Evolutionary conservation across 2,329 filamentous ascomycete species (phyloP).

Genomic region (Hypoxylon sp.): DNA sequence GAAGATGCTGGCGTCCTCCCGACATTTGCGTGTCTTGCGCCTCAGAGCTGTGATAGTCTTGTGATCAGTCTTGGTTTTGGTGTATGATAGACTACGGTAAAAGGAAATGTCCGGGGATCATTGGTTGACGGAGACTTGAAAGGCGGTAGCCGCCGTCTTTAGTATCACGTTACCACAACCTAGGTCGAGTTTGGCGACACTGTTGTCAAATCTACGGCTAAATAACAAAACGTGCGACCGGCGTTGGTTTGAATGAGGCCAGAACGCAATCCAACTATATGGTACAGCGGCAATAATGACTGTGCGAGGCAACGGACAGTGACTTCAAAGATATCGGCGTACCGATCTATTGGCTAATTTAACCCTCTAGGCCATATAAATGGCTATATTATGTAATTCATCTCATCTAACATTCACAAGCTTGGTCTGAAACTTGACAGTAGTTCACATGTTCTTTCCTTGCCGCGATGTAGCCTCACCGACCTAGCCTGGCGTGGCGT

Average conservation of each 20-base stretch:
- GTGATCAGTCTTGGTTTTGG: background rate
- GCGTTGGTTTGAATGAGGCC: background rate
- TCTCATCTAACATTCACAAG: background rate
- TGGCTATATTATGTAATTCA: background rate
- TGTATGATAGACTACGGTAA: background rate
- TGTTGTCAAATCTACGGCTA: background rate
- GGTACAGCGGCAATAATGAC: background rate
- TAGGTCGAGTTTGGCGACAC: background rate
- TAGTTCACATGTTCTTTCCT: too few species aligned
- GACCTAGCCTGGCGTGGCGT: background rate
- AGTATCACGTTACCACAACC: background rate
- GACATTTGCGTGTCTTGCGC: too few species aligned
- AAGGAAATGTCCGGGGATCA: background rate
- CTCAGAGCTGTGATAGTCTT: too few species aligned
- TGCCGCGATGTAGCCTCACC: too few species aligned
- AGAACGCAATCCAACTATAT: background rate
- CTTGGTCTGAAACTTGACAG: background rate
- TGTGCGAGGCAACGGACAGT: background rate
- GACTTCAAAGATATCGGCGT: background rate
- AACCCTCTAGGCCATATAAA: background rate
- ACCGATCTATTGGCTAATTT: background rate
- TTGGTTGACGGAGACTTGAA: background rate
- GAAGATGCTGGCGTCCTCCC: too few species aligned
- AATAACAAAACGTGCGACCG: background rate
- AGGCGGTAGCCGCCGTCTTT: background rate